Percentiles rank a stretch among this genome's conserved stretches.
These are phyloP conservation scores for Trichoderma koningiopsis DNA, from an alignment of 2,329 filamentous ascomycete genomes.

Conservation along the genomic window DNA sequence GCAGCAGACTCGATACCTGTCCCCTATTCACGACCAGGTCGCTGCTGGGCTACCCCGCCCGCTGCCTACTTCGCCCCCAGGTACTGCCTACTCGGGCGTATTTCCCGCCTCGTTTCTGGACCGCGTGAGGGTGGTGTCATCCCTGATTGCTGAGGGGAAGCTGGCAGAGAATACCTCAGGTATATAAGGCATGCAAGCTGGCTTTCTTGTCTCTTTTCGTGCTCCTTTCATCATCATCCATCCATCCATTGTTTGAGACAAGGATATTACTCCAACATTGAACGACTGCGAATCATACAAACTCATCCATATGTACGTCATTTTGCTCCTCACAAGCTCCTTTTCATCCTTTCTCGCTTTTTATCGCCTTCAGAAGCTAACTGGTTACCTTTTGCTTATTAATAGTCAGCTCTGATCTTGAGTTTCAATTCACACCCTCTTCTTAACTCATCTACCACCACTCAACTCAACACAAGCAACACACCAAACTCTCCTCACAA, in stretches of 20 bases:
- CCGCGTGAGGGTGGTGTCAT: conserved; percentile 25
- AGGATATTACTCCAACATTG: neutral
- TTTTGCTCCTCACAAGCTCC: neutral
- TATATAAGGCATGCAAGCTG: conserved; percentile 2
- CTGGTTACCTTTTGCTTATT: neutral
- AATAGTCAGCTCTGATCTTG: neutral
- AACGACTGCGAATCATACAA: neutral
- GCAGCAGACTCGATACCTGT: neutral
- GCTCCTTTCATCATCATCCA: neutral
- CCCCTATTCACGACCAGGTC: neutral
- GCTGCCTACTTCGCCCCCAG: neutral
- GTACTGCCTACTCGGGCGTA: conserved; percentile 4
- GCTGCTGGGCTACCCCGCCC: conserved; percentile 5
- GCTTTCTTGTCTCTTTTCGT: neutral
- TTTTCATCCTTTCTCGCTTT: neutral
- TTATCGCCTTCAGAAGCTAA: neutral
- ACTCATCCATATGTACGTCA: neutral
- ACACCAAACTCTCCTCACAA: conserved; percentile 39
- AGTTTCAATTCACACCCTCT: neutral
- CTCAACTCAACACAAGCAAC: conserved; percentile 12
- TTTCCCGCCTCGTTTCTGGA: conserved; percentile 1
- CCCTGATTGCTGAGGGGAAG: neutral
- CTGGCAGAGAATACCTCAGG: neutral
- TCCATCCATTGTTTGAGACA: neutral
- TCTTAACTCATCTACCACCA: neutral